These are phyloP conservation scores for Neonothopanus nambi DNA, from an alignment of 1,284 basidiomycete genomes.

Conservation along the genomic window DNA sequence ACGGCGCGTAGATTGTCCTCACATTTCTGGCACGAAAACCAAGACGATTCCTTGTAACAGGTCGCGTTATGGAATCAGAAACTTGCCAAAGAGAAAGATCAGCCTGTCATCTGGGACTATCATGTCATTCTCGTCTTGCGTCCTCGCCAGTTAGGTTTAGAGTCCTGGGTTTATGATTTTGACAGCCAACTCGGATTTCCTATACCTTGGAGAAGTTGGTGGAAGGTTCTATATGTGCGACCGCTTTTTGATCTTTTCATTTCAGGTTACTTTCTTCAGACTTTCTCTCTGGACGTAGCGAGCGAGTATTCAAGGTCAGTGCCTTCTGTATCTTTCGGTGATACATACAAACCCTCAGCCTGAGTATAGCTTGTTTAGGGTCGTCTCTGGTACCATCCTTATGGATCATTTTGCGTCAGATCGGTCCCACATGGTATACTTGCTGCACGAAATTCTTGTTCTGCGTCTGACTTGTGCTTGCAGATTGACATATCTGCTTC, in stretches of 20 bases:
- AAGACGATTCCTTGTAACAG: conserved; percentile 31
- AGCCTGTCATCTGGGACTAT: conserved; percentile 72
- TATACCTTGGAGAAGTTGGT: conserved; percentile 48
- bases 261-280: conserved; percentile 54
- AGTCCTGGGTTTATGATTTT: conserved; percentile 65
- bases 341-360: background rate
- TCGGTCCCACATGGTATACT: conserved; percentile 72
- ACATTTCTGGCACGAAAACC: background rate
- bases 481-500: conserved; percentile 2
- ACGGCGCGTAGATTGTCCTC: conserved; percentile 40
- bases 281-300: conserved; percentile 46
- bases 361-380: conserved; percentile 46
- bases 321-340: background rate
- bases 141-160: conserved; percentile 20
- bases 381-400: conserved; percentile 52
- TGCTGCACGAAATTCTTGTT: background rate
- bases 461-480: background rate
- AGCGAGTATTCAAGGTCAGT: conserved; percentile 49
- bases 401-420: conserved; percentile 73
- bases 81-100: conserved; percentile 32
- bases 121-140: conserved; percentile 65
- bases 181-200: conserved; percentile 54
- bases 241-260: background rate
- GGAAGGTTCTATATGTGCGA: conserved; percentile 16
- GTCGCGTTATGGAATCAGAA: conserved; percentile 68